Conservation (phyloP, 2,329 filamentous ascomycete genomes). For the Aspergillus thermomutatus region DNA sequence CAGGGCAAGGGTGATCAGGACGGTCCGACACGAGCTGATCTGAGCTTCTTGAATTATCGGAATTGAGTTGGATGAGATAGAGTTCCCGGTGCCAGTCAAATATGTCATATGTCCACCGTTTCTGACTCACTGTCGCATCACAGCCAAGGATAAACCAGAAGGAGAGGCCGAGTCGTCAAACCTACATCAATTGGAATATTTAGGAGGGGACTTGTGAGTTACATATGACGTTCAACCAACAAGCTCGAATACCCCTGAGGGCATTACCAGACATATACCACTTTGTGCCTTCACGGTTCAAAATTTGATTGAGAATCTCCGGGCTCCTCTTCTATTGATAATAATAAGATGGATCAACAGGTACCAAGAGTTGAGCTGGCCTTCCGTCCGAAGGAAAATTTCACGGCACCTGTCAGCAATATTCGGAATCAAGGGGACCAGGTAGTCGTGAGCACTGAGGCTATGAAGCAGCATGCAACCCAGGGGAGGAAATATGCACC, state of each 20-base stretch:
- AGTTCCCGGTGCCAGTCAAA: neutral
- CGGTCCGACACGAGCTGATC: too few relatives aligned
- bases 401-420: neutral
- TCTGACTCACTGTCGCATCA: neutral
- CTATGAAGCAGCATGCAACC: neutral
- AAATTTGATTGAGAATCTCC: too few relatives aligned
- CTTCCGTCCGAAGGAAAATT: neutral
- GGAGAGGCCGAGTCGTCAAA: neutral
- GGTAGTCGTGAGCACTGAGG: neutral
- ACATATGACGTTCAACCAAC: too few relatives aligned
- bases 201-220: too few relatives aligned
- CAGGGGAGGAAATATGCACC: neutral
- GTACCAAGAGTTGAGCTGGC: neutral
- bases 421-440: neutral
- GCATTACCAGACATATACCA: too few relatives aligned
- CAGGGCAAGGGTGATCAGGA: too few relatives aligned
- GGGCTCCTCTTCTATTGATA: too few relatives aligned
- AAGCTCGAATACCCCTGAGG: too few relatives aligned
- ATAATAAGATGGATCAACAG: neutral
- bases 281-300: too few relatives aligned
- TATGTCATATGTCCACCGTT: neutral
- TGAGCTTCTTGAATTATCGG: too few relatives aligned
- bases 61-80: too few relatives aligned
- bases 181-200: neutral
- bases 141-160: neutral